Conservation (phyloP, 2,329 filamentous ascomycete species). For the Aspergillus japonicus region DNA sequence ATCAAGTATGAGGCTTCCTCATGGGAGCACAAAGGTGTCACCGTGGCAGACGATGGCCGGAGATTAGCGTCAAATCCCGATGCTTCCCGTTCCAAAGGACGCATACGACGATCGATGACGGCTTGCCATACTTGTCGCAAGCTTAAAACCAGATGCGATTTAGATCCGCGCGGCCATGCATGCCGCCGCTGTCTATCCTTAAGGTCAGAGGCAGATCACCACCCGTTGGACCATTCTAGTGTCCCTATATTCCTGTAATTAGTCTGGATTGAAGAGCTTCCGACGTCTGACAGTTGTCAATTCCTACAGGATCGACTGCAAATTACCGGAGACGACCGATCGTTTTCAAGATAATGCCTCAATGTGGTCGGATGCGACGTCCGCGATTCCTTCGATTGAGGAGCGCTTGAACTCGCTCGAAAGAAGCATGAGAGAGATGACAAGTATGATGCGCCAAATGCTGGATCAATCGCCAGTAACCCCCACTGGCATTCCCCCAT, state of each 20-base stretch:
- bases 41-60: slow-evolving; percentile 24
- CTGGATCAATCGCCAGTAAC: slow-evolving; percentile 25
- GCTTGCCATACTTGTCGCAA: slow-evolving; percentile 40
- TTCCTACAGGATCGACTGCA: slow-evolving; percentile 32
- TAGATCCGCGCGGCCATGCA: slow-evolving; percentile 36
- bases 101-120: slow-evolving; percentile 38
- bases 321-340: slow-evolving; percentile 35
- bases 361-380: slow-evolving; percentile 32
- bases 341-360: slow-evolving; percentile 33
- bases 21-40: slow-evolving; percentile 30
- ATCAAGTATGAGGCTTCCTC: slow-evolving; percentile 22
- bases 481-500: slow-evolving; percentile 19
- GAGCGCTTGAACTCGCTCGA: slow-evolving; percentile 35
- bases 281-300: slow-evolving; percentile 8
- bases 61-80: slow-evolving; percentile 23
- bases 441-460: slow-evolving; percentile 34
- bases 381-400: slow-evolving; percentile 34
- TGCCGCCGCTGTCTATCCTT: slow-evolving; percentile 39
- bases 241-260: neutral
- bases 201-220: slow-evolving; percentile 22
- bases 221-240: neutral
- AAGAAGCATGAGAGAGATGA: slow-evolving; percentile 37
- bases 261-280: neutral
- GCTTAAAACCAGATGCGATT: slow-evolving; percentile 38
- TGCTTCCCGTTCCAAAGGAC: slow-evolving; percentile 28